These are phyloP conservation scores for Ceratobasidium sp. DNA, from an alignment of 1,284 basidiomycete species.

Conservation along the genomic window DNA sequence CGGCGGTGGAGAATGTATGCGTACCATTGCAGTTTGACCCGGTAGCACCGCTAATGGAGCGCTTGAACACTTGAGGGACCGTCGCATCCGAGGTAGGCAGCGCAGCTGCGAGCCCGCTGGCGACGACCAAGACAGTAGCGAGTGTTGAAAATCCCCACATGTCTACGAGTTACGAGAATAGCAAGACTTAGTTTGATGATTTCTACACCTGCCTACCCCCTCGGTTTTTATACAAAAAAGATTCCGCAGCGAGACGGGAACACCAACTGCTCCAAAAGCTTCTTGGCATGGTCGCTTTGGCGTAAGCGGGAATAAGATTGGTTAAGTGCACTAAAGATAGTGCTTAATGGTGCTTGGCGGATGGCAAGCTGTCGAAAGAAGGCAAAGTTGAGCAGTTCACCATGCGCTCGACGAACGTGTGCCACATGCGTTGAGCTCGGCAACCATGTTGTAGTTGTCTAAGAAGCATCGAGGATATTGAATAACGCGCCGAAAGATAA, in stretches of 20 bases:
- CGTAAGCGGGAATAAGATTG: neutral
- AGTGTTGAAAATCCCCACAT: constrained; percentile 33
- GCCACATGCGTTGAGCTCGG: constrained; percentile 26
- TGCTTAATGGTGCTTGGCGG: neutral
- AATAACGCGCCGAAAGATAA: constrained; percentile 13
- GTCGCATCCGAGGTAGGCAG: constrained; percentile 28
- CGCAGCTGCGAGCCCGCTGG: constrained; percentile 11
- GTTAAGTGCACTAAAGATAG: constrained; percentile 32
- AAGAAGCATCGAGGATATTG: constrained; percentile 14
- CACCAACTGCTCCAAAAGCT: neutral
- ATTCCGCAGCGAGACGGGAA: constrained; percentile 15
- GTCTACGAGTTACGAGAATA: neutral
- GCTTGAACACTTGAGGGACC: constrained; percentile 18
- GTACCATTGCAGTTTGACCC: constrained; percentile 29
- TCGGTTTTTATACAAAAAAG: neutral
- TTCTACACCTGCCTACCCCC: neutral
- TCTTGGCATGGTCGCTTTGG: constrained; percentile 16
- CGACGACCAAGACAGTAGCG: neutral
- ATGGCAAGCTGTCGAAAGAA: constrained; percentile 30
- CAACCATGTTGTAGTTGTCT: constrained; percentile 12
- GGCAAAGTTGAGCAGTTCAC: neutral
- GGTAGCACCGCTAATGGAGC: constrained; percentile 30
- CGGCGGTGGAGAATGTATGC: neutral
- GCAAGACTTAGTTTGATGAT: neutral
- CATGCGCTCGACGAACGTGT: constrained; percentile 39